Evolutionary conservation across 768 basidiomycete genomes (phyloP).

Genomic region (Chalciporus piperatus): DNA sequence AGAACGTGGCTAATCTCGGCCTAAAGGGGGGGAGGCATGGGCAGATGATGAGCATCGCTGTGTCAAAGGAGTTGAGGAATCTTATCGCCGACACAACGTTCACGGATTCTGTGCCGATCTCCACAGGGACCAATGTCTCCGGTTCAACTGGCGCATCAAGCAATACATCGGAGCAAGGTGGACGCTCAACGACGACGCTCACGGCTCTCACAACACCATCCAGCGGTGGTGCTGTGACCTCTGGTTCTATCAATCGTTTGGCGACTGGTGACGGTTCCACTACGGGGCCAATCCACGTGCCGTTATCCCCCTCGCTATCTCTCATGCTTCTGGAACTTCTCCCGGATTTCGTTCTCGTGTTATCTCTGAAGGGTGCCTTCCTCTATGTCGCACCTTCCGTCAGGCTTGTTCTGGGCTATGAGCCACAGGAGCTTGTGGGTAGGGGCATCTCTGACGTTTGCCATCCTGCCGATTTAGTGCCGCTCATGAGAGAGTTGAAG

Average conservation of each 20-base stretch:
- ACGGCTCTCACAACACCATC: slow-evolving; percentile 18
- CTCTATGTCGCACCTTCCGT: slow-evolving; percentile 90
- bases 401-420: slow-evolving; percentile 77
- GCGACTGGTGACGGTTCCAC: slow-evolving; percentile 12
- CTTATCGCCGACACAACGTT: slow-evolving; percentile 49
- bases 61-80: slow-evolving; percentile 52
- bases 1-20: slow-evolving; percentile 18
- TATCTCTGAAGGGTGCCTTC: slow-evolving; percentile 90
- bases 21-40: slow-evolving; percentile 24
- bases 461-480: slow-evolving; percentile 87
- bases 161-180: slow-evolving; percentile 10
- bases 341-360: slow-evolving; percentile 85
- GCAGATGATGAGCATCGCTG: slow-evolving; percentile 32
- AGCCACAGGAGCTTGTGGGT: slow-evolving; percentile 79
- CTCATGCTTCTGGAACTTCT: slow-evolving; percentile 55
- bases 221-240: not conserved
- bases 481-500: slow-evolving; percentile 89
- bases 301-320: slow-evolving; percentile 32
- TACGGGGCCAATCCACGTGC: slow-evolving; percentile 39
- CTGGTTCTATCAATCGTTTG: slow-evolving; percentile 18
- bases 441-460: slow-evolving; percentile 77
- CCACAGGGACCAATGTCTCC: slow-evolving; percentile 38
- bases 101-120: slow-evolving; percentile 44
- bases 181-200: slow-evolving; percentile 13
- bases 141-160: slow-evolving; percentile 21